Percentiles rank a stretch among this genome's conserved stretches.
These are phyloP conservation scores for Solanum habrochaites DNA, from an alignment of 257 asterid species.

Conservation along the genomic window DNA sequence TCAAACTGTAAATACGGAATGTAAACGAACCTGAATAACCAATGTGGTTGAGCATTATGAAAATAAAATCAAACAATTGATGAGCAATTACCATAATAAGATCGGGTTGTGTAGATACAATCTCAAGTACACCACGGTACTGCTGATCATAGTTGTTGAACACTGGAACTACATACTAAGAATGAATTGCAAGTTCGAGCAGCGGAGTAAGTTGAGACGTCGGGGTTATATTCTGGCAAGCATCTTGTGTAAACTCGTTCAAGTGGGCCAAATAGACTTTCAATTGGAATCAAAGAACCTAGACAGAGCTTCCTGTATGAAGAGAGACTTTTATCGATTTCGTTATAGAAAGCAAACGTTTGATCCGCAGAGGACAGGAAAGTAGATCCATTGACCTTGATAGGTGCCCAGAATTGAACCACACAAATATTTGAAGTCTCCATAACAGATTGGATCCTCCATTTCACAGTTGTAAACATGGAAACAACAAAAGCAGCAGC, in stretches of 20 bases:
- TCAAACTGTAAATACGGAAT: too few relatives aligned
- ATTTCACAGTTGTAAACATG: not conserved
- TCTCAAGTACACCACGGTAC: not conserved
- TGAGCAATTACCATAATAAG: not conserved
- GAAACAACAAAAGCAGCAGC: not conserved
- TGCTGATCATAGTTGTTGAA: not conserved
- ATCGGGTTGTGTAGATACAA: not conserved
- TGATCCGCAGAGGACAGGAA: not conserved
- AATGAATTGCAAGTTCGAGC: not conserved
- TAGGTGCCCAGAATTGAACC: not conserved
- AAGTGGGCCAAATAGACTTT: not conserved
- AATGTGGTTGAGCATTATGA: not conserved
- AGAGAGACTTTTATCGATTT: not conserved
- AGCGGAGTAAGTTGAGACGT: fast-evolving
- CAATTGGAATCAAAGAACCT: not conserved
- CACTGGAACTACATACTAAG: not conserved
- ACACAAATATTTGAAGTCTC: not conserved
- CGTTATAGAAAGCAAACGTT: not conserved
- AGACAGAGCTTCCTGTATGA: not conserved
- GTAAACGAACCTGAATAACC: not conserved
- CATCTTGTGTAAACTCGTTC: not conserved
- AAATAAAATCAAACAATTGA: not conserved
- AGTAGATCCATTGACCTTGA: not conserved
- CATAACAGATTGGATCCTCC: not conserved
- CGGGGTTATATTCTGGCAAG: not conserved